Conservation (phyloP, 257 asterid species). For the Solanum appendiculatum region DNA sequence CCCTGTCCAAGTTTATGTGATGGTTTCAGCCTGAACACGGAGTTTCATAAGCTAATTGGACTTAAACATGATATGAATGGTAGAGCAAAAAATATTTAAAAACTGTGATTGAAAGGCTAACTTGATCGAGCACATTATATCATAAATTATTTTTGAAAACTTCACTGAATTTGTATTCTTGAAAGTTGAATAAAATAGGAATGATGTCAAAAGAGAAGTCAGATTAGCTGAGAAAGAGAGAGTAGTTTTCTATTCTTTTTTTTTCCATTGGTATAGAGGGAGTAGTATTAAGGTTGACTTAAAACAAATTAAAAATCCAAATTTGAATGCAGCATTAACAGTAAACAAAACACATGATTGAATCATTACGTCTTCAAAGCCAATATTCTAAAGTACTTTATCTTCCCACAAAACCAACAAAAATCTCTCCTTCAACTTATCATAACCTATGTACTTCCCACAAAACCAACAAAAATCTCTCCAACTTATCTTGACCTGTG, state of each 20-base stretch:
- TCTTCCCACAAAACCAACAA: neutral
- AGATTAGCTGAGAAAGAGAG: neutral
- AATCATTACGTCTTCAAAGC: neutral
- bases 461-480: too few species aligned
- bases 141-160: too few species aligned
- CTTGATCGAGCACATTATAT: neutral
- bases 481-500: too few species aligned
- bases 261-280: too few species aligned
- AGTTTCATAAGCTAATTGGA: neutral
- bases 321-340: neutral
- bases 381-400: neutral
- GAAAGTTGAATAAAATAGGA: neutral
- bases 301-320: neutral
- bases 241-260: too few species aligned
- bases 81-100: neutral
- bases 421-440: neutral
- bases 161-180: neutral
- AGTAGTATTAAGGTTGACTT: neutral
- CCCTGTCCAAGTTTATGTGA: neutral
- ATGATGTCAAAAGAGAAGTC: neutral
- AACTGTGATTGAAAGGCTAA: neutral
- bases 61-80: neutral
- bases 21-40: neutral
- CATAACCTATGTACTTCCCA: too few species aligned
- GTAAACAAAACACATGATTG: neutral